Evolutionary conservation across 2,329 filamentous ascomycete species (phyloP), one percentile per base, ranked within the genome.

Genomic region (Trichoderma sp.): DNA sequence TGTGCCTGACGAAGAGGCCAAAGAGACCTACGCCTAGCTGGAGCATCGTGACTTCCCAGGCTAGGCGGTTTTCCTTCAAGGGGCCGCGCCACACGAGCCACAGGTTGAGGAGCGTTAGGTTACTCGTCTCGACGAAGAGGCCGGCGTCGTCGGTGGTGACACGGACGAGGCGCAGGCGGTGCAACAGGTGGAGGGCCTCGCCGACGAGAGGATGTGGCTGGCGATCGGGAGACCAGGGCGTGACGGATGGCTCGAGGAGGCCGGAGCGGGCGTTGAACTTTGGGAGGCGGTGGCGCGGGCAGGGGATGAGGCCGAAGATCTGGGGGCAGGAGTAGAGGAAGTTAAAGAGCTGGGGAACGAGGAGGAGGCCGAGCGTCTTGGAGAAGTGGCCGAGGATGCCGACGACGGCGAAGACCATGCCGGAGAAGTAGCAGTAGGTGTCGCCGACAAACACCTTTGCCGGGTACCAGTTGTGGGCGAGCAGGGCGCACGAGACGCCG

Each of bases 361-460:
- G 90, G 9, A 99, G 85, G 60, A 99, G 86, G 67, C 97, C 86
- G 54, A 99, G 86, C 1, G 95, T 99, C 82, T 99, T 99, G 83
- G 92, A 96, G 82, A 99, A 99, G 82, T 99, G 95, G 27, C 95
- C 95, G 63, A 97, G 86, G 75, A 99, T 98, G 71, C 93, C 93
- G 71, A 98, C 95, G 53, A 97, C 94, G 64, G 94, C 95, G 77
- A 99, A 99, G 45, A 98, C 92, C 93, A 99, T 99, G 72, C 95
- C 95, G 0, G 95, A 95, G 79, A 99, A 97, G 82, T 99, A 99
- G 85, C 95, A 99, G 85, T 98, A 99, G 4, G 95, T 99, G 80
- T 99, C 95, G 67, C 95, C 95, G 10, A 98, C 94, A 76, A 99
- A 99, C 10, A 98, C 95, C 74, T 89, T 90, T 27, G 94, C 93